Evolutionary conservation across 306 rosid genomes (phyloP), one percentile per base, ranked within the genome.

Genomic region (Inga laurina): DNA sequence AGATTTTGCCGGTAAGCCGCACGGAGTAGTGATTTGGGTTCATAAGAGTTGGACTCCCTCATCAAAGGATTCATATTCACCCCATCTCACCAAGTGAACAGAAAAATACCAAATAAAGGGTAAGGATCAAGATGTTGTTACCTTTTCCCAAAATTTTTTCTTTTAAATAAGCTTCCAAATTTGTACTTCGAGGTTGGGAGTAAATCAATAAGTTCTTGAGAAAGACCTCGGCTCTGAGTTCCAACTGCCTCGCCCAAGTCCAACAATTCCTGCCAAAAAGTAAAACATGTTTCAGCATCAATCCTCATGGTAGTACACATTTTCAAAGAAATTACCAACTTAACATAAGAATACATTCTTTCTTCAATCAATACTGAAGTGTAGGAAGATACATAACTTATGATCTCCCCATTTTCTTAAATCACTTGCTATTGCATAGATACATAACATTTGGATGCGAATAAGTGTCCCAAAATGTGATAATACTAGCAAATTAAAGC

Each of bases 201-300:
- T 81, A 79, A 88, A 83, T 87, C 92, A 74, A 95, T 95, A 62
- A 90, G 97, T 72, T 95, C 97, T 72, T 90, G 88, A 2, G 97
- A 84, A 79, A 95, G 97, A 72, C 98, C 97, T 72, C 97, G 91
- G 86, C 90, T 92, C 85, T 95, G 86, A 74, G 92, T 91, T 85
- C 97, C 98, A 71, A 93, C 95, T 37, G 97, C 89, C 82, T 95
- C 98, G 51, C 97, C 98, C 79, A 93, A 85, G 87, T 93, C 95
- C 69, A 95, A 88, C 48, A 93, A 86, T 88, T 93, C 97, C 98
- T 95, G 85, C 35, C 76, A 68, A 79, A 80, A 77, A 62, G 90
- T 34, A 56, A 24, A 27, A 46, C 70, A 61, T 83, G 79, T 14
- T 49, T n/a, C 18, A 39, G 52, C 48, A 67, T 74, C 75, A 51